phyloP scores from a whole-genome alignment of 352 stramenopile species.

The Thraustochytrium sp. region DNA sequence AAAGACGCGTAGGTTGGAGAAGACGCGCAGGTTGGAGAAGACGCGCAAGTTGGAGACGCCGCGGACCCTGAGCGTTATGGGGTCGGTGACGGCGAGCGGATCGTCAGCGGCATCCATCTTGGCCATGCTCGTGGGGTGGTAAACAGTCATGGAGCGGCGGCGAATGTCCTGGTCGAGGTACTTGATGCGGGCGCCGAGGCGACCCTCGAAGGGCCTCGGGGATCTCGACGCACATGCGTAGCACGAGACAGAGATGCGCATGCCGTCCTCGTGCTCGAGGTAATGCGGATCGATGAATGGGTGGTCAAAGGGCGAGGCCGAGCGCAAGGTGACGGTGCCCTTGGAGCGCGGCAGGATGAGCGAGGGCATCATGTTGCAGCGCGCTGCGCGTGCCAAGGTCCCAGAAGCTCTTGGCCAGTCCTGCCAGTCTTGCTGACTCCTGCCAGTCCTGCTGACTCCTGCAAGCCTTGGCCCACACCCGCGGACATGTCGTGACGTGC shows the following conservation, averaged over 20 bases:
- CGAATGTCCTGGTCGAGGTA: neutral
- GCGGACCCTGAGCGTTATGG: slow-evolving; percentile 68
- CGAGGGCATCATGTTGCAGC: neutral
- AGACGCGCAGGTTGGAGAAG: too few species aligned
- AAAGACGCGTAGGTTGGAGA: too few species aligned
- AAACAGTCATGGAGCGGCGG: neutral
- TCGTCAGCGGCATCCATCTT: slow-evolving; percentile 29
- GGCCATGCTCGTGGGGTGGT: neutral
- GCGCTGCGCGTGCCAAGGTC: too few species aligned
- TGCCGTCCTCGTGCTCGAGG: neutral
- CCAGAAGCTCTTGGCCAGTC: too few species aligned
- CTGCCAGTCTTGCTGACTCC: too few species aligned
- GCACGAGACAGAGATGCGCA: neutral
- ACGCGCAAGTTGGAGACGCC: slow-evolving; percentile 76
- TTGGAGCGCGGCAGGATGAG: neutral
- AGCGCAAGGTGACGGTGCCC: neutral
- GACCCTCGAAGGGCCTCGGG: neutral
- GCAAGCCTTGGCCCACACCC: too few species aligned
- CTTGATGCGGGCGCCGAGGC: neutral
- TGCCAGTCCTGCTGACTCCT: too few species aligned
- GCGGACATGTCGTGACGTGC: too few species aligned
- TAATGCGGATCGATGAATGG: slow-evolving; percentile 36
- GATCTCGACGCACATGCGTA: slow-evolving; percentile 13
- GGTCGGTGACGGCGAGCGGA: slow-evolving; percentile 64
- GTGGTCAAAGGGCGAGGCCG: neutral